Evolutionary conservation across 805 yeast species (phyloP).

Genomic region (Sungouiozyma intestinalis): DNA sequence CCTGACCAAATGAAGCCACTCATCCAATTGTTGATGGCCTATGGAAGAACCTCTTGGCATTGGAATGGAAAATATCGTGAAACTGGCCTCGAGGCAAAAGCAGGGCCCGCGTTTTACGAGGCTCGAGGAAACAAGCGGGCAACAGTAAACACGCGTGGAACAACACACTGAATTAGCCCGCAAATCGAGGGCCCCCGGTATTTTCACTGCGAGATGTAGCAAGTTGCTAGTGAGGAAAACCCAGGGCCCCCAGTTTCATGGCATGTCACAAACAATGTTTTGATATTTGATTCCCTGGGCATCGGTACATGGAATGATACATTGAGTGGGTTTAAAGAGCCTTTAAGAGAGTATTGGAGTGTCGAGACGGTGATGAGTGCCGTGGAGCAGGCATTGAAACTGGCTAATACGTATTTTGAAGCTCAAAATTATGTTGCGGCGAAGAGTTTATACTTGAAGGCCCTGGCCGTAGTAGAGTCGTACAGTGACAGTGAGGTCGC

Average conservation of each 20-base stretch:
- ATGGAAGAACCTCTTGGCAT: too few species aligned
- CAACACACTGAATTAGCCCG: not conserved
- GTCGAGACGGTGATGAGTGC: conserved; percentile 7
- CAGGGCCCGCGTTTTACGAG: not conserved
- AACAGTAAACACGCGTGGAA: not conserved
- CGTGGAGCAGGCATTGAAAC: conserved; percentile 19
- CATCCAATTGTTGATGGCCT: too few species aligned
- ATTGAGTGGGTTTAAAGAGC: too few species aligned
- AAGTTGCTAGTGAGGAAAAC: too few species aligned
- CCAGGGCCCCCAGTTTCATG: too few species aligned
- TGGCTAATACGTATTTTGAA: conserved; percentile 21
- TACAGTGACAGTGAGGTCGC: conserved; percentile 14
- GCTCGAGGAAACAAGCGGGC: not conserved
- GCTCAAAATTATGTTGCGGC: conserved; percentile 19
- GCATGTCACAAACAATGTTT: too few species aligned
- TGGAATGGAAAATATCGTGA: too few species aligned
- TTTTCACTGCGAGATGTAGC: too few species aligned
- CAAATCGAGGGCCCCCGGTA: not conserved
- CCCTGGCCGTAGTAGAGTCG: conserved; percentile 17
- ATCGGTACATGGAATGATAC: too few species aligned
- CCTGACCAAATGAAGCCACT: too few species aligned
- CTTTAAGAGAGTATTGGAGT: too few species aligned
- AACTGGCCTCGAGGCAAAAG: not conserved
- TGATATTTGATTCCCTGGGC: too few species aligned
- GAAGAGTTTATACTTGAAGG: conserved; percentile 19